Evolutionary conservation across 805 yeast species (phyloP).

Genomic region (Peterozyma xylosa): DNA sequence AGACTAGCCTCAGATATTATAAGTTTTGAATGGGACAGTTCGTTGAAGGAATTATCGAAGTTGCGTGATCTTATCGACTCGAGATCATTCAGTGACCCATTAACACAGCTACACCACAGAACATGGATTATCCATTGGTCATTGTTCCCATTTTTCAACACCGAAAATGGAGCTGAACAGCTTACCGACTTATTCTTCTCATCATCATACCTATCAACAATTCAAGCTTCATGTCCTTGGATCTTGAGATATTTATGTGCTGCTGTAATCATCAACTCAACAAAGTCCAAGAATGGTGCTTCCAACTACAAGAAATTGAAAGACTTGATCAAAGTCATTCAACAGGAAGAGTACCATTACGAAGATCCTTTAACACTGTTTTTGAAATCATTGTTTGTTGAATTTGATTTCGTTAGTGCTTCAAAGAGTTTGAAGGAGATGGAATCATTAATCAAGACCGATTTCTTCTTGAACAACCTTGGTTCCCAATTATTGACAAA

Average conservation of each 20-base stretch:
- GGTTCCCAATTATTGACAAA: conserved; percentile 34
- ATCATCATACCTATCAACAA: conserved; percentile 54
- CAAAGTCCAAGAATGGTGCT: conserved; percentile 23
- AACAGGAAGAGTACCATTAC: conserved; percentile 59
- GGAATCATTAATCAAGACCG: conserved; percentile 39
- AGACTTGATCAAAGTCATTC: conserved; percentile 50
- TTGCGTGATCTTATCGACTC: conserved; percentile 54
- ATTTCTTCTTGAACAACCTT: conserved; percentile 44
- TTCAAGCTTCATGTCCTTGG: conserved; percentile 72
- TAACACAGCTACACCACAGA: conserved; percentile 53
- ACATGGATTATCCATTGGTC: conserved; percentile 69
- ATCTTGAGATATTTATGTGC: conserved; percentile 56
- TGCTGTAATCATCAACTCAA: conserved; percentile 37
- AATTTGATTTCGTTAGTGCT: conserved; percentile 51
- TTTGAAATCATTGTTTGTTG: conserved; percentile 45
- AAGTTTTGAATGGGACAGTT: conserved; percentile 42
- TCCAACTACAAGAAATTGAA: conserved; percentile 41
- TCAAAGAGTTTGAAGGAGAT: conserved; percentile 40
- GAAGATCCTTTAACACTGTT: conserved; percentile 56
- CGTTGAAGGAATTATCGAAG: conserved; percentile 43
- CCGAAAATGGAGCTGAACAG: conserved; percentile 42
- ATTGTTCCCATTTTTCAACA: conserved; percentile 53
- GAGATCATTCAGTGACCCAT: conserved; percentile 43
- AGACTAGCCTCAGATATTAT: conserved; percentile 55
- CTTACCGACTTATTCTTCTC: conserved; percentile 51